Base-by-base conservation (phyloP, 768 basidiomycete genomes). In the Crassisporium funariophilum region DNA sequence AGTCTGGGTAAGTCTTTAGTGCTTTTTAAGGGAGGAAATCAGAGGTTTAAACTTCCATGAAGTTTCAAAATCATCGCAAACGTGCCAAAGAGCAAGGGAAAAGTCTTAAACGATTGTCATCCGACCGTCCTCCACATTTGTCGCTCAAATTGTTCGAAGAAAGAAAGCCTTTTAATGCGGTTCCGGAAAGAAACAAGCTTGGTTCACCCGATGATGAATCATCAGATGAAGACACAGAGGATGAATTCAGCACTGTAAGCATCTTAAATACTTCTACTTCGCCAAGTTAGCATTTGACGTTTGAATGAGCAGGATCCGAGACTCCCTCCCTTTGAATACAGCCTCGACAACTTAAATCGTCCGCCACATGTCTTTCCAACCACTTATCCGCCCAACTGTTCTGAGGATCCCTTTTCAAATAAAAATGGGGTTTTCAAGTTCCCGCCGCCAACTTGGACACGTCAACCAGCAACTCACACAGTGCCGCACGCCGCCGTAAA, bases 31-130 rank as follows among this genome's bases (percentile, higher is more conserved):
- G 21, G 3, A 38, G 7, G 8, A 8, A 43, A 19, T 17, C 5
- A 19, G 17, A 5, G 17, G 15, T 39, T 47, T 12, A 23, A 24
- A 11, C 10, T 31, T n/a, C n/a, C 29, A 11, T 31, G 8, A 10
- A 82, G 80, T 82, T 82, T 42, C 80, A 82, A 61, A 82, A 82
- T 25, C 75, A 74, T 29, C 72, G 81, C 3, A 67, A 64, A 40
- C 70, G 74, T 7, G 65, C 68, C 1, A 71, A 59, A 35, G 62
- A 56, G 35, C 71, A 66, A 13, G 65, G 65, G 5, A 61, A 34
- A 34, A 10, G 5, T 5, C 20, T 65, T 5, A 48, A 34, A 3
- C 65, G 61, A 36, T 45, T 62, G 16, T 4, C 50, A 1, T 24
- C 56, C 2, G 57, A 62, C 8, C 51, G 47, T 2, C 49, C 3